phyloP scores from a whole-genome alignment of 495 filamentous ascomycete species.

The Hypoxylon lenormandii region DNA sequence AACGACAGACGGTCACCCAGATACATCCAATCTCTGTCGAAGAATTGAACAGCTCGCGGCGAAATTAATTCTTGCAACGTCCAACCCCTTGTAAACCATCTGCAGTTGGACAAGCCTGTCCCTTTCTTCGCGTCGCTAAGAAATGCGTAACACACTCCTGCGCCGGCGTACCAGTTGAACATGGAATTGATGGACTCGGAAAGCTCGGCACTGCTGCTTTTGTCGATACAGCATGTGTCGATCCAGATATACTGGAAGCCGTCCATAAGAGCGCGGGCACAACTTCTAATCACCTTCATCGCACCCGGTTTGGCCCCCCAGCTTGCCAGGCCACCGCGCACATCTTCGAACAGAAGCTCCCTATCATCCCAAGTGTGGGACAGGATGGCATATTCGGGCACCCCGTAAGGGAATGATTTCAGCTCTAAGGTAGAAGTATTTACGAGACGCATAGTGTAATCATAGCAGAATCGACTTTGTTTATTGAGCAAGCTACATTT shows the following conservation, averaged over 20 bases:
- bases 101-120: not conserved
- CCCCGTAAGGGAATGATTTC: not conserved
- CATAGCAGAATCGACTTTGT: no score
- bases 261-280: not conserved
- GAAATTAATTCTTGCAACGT: conserved; percentile 35
- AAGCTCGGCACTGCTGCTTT: conserved; percentile 51
- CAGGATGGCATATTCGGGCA: conserved; percentile 40
- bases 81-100: conserved; percentile 27
- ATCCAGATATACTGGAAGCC: conserved; percentile 35
- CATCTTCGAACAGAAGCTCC: conserved; percentile 39
- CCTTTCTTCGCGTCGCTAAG: not conserved
- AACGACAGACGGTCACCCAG: conserved; percentile 10
- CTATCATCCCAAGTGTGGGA: conserved; percentile 45
- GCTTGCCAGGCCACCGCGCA: not conserved
- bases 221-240: conserved; percentile 57
- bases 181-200: conserved; percentile 56
- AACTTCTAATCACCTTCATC: conserved; percentile 7
- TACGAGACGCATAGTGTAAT: not conserved
- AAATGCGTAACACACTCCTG: conserved; percentile 51
- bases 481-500: no score
- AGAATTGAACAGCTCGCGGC: conserved; percentile 18
- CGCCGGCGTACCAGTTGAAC: conserved; percentile 51
- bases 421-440: not conserved
- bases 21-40: conserved; percentile 18
- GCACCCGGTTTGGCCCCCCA: not conserved